Evolutionary conservation across 1,139 yeast species (phyloP).

Genomic region (Debaryomyces robertsiae): DNA sequence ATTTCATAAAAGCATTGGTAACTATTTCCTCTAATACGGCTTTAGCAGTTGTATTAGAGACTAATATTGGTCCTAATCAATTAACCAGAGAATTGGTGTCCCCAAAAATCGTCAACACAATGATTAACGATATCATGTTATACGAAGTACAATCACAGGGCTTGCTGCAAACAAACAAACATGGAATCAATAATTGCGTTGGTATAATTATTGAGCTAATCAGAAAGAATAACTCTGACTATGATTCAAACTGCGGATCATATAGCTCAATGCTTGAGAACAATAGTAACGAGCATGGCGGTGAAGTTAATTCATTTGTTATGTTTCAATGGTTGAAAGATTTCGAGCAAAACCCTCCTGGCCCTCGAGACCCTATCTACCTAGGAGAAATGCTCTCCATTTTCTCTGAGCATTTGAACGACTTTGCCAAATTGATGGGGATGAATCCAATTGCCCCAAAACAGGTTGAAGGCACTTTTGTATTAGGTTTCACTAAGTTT

Average conservation of each 20-base stretch:
- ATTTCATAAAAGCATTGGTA: conserved; percentile 88
- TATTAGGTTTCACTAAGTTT: conserved; percentile 46
- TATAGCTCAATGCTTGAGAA: conserved; percentile 37
- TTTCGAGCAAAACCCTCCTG: conserved; percentile 52
- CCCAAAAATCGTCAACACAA: conserved; percentile 33
- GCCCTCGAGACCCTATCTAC: conserved; percentile 48
- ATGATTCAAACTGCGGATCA: conserved; percentile 48
- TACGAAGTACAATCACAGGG: conserved; percentile 23
- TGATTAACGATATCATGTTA: conserved; percentile 47
- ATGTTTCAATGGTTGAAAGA: conserved; percentile 53
- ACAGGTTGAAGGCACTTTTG: conserved; percentile 18
- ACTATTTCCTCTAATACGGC: conserved; percentile 81
- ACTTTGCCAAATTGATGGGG: conserved; percentile 33
- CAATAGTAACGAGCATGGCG: conserved; percentile 31
- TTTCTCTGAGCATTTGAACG: conserved; percentile 41
- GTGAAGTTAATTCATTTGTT: conserved; percentile 44
- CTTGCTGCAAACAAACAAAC: conserved; percentile 37
- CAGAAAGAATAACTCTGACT: conserved; percentile 50
- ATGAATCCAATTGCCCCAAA: conserved; percentile 30
- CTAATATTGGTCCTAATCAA: conserved; percentile 52
- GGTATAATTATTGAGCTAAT: conserved; percentile 51
- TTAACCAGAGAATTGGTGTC: conserved; percentile 49
- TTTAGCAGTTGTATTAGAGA: conserved; percentile 47
- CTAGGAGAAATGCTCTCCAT: conserved; percentile 47
- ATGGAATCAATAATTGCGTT: conserved; percentile 51